Evolutionary conservation across 108 stramenopile species (phyloP).

Genomic region (Craspedostauros australis): DNA sequence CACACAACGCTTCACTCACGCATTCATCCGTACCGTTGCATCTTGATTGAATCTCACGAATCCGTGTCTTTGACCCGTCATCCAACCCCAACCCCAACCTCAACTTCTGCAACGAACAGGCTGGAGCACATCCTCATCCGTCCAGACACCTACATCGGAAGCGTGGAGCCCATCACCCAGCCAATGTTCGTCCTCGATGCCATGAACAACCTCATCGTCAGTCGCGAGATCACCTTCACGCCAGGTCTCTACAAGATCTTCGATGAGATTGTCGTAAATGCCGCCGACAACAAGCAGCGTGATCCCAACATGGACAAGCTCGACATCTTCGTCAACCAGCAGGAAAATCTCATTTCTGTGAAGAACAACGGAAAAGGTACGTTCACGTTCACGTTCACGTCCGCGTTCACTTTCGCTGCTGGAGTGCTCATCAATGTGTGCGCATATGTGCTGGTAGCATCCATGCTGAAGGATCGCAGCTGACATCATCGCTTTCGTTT

Average conservation of each 20-base stretch:
- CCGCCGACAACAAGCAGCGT: conserved; percentile 99
- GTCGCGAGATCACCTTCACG: conserved; percentile 76
- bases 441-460: too few species aligned
- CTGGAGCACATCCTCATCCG: conserved; percentile 97
- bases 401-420: too few species aligned
- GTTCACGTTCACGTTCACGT: too few species aligned
- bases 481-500: too few species aligned
- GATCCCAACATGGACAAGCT: conserved; percentile 94
- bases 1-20: too few species aligned
- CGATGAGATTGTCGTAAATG: conserved; percentile 99
- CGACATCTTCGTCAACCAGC: conserved; percentile 78
- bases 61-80: too few species aligned
- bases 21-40: too few species aligned
- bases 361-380: conserved; percentile 94
- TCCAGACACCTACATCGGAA: conserved; percentile 98
- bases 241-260: conserved; percentile 99
- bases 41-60: too few species aligned
- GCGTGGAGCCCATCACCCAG: conserved; percentile 67
- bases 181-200: conserved; percentile 90
- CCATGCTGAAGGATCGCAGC: too few species aligned
- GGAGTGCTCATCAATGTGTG: too few species aligned
- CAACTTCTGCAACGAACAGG: too few species aligned
- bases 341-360: conserved; percentile 82
- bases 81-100: too few species aligned
- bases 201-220: conserved; percentile 53